Evolutionary conservation across 73 alveolate species (phyloP).

Genomic region (Tetrahymena malaccensis): DNA sequence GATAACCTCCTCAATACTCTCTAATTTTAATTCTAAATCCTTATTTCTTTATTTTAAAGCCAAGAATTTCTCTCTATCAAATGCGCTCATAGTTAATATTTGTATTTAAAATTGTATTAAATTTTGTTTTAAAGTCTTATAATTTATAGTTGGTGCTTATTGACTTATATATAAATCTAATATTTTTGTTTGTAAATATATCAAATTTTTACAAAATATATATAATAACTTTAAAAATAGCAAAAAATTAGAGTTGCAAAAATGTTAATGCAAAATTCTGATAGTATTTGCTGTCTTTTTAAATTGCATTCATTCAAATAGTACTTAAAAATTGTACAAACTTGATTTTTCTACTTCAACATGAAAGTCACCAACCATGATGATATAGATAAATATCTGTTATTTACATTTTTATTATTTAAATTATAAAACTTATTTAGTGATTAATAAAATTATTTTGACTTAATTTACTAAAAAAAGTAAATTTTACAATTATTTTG

Average conservation of each 20-base stretch:
- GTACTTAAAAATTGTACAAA: too few relatives aligned
- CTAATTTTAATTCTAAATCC: background rate
- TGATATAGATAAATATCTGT: too few relatives aligned
- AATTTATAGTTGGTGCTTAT: background rate
- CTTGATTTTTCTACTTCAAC: background rate
- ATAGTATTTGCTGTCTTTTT: background rate
- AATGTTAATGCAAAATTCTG: background rate
- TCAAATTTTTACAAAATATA: background rate
- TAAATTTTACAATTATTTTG: too few relatives aligned
- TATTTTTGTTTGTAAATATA: too few relatives aligned
- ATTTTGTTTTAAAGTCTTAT: background rate
- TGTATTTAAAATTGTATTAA: background rate
- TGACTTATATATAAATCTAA: background rate
- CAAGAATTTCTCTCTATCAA: background rate
- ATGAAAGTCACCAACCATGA: too few relatives aligned
- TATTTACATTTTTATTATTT: too few relatives aligned
- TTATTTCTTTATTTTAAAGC: background rate
- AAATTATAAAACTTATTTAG: too few relatives aligned
- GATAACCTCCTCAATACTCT: background rate
- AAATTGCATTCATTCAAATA: background rate
- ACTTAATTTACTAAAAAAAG: too few relatives aligned
- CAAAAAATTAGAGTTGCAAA: background rate
- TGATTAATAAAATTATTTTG: too few relatives aligned
- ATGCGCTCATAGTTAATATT: background rate
- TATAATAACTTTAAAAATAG: background rate